Conservation (phyloP, 2,329 filamentous ascomycete species). For the Fusarium paranaense region DNA sequence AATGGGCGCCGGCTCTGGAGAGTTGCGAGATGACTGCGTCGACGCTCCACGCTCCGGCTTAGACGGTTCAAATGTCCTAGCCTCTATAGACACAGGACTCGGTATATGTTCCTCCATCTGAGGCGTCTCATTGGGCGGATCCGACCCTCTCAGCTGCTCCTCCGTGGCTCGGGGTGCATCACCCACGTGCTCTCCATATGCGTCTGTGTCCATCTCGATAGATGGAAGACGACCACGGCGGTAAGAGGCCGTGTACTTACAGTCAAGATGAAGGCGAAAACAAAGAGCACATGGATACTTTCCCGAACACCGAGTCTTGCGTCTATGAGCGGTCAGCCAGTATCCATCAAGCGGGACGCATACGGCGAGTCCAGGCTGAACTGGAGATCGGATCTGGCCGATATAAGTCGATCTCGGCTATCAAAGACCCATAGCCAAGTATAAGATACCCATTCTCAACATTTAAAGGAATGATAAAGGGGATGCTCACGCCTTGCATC, state of each 20-base stretch:
- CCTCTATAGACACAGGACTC: constrained; percentile 21
- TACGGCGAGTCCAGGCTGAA: neutral
- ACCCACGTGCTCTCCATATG: neutral
- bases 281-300: constrained; percentile 40
- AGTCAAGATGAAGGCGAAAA: constrained; percentile 36
- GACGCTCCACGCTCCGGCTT: constrained; percentile 1
- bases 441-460: neutral
- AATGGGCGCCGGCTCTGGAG: constrained; percentile 25
- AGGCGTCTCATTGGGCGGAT: neutral
- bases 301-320: constrained; percentile 43
- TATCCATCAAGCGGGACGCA: neutral
- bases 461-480: neutral
- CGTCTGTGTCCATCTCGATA: constrained; percentile 34
- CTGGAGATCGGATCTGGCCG: constrained; percentile 2
- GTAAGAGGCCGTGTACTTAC: constrained; percentile 39
- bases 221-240: constrained; percentile 39
- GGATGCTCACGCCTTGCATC: constrained; percentile 38
- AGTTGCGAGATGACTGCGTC: constrained; percentile 33
- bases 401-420: neutral
- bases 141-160: constrained; percentile 6
- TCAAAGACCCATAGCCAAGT: neutral
- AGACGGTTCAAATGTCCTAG: neutral
- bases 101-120: constrained; percentile 24
- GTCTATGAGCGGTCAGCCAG: constrained; percentile 18
- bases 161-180: neutral